phyloP scores from a whole-genome alignment of 306 rosid genomes.

The Leucaena leucocephala region DNA sequence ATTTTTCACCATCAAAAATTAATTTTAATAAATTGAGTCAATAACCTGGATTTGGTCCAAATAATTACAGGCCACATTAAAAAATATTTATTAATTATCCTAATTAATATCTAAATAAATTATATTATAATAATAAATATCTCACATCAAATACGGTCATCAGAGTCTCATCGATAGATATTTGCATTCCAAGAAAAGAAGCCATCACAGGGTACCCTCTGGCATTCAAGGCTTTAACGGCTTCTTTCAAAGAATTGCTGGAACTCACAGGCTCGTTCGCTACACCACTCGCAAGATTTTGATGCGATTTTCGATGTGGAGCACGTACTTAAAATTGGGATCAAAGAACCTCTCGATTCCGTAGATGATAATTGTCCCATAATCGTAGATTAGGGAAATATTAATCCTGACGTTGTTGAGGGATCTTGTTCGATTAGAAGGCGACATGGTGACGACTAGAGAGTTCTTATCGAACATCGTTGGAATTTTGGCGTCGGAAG shows the following conservation, averaged over 20 bases:
- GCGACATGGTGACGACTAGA: conserved; percentile 55
- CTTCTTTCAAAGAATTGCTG: conserved; percentile 48
- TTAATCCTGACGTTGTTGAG: conserved; percentile 54
- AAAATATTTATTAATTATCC: too few species aligned
- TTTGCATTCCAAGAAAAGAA: conserved; percentile 64
- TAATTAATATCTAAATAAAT: too few species aligned
- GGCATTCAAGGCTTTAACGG: conserved; percentile 43
- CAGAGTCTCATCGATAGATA: conserved; percentile 35
- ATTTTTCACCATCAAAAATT: too few species aligned
- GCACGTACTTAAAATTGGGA: conserved; percentile 40
- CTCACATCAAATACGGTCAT: too few species aligned
- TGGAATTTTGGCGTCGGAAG: conserved; percentile 65
- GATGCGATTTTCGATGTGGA: conserved; percentile 27
- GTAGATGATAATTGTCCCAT: conserved; percentile 60
- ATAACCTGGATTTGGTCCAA: too few species aligned
- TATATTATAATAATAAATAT: too few species aligned
- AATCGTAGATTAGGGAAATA: conserved; percentile 58
- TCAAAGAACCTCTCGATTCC: conserved; percentile 63
- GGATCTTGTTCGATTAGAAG: conserved; percentile 38
- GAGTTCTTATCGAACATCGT: conserved; percentile 53
- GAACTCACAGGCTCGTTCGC: conserved; percentile 26
- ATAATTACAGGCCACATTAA: too few species aligned
- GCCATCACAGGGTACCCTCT: conserved; percentile 65
- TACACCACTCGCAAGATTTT: conserved; percentile 33
- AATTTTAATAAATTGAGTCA: too few species aligned